phyloP scores from a whole-genome alignment of 75 land plant genomes.

The Isoetes taiwanensis region DNA sequence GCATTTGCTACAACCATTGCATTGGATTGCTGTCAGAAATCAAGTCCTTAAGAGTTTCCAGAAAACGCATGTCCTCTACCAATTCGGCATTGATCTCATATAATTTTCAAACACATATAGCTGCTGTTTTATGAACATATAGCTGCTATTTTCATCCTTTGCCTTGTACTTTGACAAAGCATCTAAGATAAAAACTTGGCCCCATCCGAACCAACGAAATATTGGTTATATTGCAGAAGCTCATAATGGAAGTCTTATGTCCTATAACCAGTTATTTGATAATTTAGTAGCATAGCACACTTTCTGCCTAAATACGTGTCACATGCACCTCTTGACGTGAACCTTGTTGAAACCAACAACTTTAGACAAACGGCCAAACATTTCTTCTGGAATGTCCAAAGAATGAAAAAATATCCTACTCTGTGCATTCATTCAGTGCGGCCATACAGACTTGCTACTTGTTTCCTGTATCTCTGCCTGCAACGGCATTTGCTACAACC shows the following conservation, averaged over 20 bases:
- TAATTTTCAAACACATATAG: neutral
- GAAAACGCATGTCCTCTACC: conserved; percentile 1
- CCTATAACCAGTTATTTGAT: too few relatives aligned
- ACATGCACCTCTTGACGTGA: too few relatives aligned
- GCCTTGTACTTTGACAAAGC: conserved; percentile 1
- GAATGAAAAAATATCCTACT: too few relatives aligned
- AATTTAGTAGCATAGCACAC: too few relatives aligned
- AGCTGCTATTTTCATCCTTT: conserved; percentile 3
- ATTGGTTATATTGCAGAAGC: too few relatives aligned
- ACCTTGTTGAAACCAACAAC: too few relatives aligned
- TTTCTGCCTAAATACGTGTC: too few relatives aligned
- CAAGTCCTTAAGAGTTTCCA: conserved; percentile 2
- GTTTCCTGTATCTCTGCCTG: neutral
- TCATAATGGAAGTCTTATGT: too few relatives aligned
- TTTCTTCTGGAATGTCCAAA: too few relatives aligned
- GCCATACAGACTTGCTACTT: neutral
- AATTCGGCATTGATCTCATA: conserved; percentile 3
- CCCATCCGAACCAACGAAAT: neutral
- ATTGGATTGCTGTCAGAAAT: conserved; percentile 8
- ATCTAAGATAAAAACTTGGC: conserved; percentile 4
- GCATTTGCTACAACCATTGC: conserved; percentile 6
- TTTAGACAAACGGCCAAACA: too few relatives aligned
- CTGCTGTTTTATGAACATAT: conserved; percentile 1
- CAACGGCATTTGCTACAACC: conserved; percentile 4
- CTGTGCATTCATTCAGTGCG: conserved; percentile 4